phyloP scores from a whole-genome alignment of 1,284 basidiomycete species.

The Ganoderma meredithae region DNA sequence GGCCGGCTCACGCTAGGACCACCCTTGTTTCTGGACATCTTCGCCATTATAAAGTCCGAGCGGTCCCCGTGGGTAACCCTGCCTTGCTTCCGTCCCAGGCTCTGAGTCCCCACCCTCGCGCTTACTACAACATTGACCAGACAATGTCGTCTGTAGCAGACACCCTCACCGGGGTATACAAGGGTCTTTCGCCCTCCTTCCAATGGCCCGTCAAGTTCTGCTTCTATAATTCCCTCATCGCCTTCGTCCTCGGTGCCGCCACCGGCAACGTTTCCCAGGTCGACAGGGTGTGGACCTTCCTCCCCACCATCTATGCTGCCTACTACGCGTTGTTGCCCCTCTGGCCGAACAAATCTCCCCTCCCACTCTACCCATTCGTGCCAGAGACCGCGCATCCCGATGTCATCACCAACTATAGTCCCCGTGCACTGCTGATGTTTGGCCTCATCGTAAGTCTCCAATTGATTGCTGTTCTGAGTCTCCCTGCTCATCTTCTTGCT shows the following conservation, averaged over 20 bases:
- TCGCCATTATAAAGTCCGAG: not conserved
- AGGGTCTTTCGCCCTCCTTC: conserved; percentile 46
- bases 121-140: not conserved
- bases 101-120: not conserved
- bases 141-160: conserved; percentile 30
- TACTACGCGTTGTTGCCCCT: conserved; percentile 78
- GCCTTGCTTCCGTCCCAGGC: too few relatives aligned
- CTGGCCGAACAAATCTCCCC: conserved; percentile 57
- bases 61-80: not conserved
- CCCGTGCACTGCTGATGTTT: conserved; percentile 77
- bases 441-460: conserved; percentile 58
- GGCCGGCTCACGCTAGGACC: not conserved
- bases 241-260: conserved; percentile 66
- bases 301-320: conserved; percentile 81
- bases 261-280: conserved; percentile 90
- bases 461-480: conserved; percentile 11
- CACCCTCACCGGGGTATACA: conserved; percentile 10
- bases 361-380: conserved; percentile 61
- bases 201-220: conserved; percentile 73
- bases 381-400: conserved; percentile 56
- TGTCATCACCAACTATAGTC: conserved; percentile 59
- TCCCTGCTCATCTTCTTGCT: not conserved
- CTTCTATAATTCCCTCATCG: conserved; percentile 50
- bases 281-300: conserved; percentile 67
- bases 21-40: not conserved